Conservation (phyloP, 495 filamentous ascomycete genomes). For the Annulohypoxylon stygium region DNA sequence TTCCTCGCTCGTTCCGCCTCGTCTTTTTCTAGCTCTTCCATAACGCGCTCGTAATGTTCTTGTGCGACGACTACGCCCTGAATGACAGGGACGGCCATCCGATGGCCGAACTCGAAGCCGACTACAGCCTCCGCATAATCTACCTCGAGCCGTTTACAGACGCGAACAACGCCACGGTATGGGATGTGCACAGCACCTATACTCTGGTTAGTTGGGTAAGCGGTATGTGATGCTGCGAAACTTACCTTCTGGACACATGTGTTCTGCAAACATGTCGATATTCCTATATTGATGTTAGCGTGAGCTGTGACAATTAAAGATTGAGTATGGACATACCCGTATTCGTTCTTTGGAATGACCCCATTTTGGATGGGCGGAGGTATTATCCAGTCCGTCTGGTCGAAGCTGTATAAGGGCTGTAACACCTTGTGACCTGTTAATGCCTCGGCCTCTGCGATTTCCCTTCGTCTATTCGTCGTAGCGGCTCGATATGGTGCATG, state of each 20-base stretch:
- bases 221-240: conserved; percentile 34
- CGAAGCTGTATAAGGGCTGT: conserved; percentile 84
- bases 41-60: conserved; percentile 78
- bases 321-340: conserved; percentile 63
- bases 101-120: conserved; percentile 94
- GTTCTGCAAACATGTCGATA: conserved; percentile 93
- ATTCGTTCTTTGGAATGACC: conserved; percentile 92
- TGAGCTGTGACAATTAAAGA: not conserved
- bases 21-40: conserved; percentile 86
- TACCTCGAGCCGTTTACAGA: conserved; percentile 87
- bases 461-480: conserved; percentile 87
- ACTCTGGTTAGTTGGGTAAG: conserved; percentile 15
- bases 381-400: conserved; percentile 96
- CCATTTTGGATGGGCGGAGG: conserved; percentile 86
- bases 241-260: conserved; percentile 83
- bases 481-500: conserved; percentile 90
- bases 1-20: conserved; percentile 81
- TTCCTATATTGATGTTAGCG: conserved; percentile 62
- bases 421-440: conserved; percentile 83
- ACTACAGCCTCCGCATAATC: conserved; percentile 95
- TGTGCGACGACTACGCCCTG: conserved; percentile 89
- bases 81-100: conserved; percentile 92
- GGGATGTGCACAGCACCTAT: conserved; percentile 83
- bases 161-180: conserved; percentile 76
- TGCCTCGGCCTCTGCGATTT: conserved; percentile 84